Evolutionary conservation across 2,329 filamentous ascomycete species (phyloP).

Genomic region (Orbilia javanica): DNA sequence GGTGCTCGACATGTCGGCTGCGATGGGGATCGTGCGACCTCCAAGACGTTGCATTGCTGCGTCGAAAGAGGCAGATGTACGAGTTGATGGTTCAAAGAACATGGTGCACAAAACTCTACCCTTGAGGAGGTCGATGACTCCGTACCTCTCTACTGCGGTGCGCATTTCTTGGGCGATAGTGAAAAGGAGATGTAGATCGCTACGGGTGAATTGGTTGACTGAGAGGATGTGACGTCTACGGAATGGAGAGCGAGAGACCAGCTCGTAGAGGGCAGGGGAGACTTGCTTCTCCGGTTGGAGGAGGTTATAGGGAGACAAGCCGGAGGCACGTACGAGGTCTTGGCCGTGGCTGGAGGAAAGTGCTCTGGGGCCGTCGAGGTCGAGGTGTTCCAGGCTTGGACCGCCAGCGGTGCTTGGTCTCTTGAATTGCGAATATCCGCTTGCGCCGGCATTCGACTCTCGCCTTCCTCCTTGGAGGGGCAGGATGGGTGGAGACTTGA

Average conservation of each 20-base stretch:
- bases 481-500: constrained; percentile 52
- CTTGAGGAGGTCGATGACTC: constrained; percentile 86
- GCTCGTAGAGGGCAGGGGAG: constrained; percentile 52
- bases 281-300: constrained; percentile 56
- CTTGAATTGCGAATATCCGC: constrained; percentile 70
- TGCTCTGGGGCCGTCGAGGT: constrained; percentile 64
- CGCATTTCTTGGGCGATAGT: constrained; percentile 98
- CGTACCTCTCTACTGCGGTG: constrained; percentile 90
- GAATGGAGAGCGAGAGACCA: constrained; percentile 82
- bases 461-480: constrained; percentile 37
- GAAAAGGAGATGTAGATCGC: constrained; percentile 92
- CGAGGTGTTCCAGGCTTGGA: constrained; percentile 64
- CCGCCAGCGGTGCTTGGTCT: constrained; percentile 67
- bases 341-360: constrained; percentile 60
- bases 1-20: constrained; percentile 86
- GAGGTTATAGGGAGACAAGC: constrained; percentile 47
- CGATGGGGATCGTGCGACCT: constrained; percentile 83
- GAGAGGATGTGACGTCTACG: constrained; percentile 91
- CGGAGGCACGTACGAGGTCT: constrained; percentile 31
- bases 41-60: constrained; percentile 98
- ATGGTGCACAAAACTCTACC: constrained; percentile 89
- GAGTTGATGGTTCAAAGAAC: constrained; percentile 97
- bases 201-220: constrained; percentile 87
- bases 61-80: constrained; percentile 95
- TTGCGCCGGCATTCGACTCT: constrained; percentile 30